Evolutionary conservation across 352 stramenopile species (phyloP).

Genomic region (Vaucheria bursata): DNA sequence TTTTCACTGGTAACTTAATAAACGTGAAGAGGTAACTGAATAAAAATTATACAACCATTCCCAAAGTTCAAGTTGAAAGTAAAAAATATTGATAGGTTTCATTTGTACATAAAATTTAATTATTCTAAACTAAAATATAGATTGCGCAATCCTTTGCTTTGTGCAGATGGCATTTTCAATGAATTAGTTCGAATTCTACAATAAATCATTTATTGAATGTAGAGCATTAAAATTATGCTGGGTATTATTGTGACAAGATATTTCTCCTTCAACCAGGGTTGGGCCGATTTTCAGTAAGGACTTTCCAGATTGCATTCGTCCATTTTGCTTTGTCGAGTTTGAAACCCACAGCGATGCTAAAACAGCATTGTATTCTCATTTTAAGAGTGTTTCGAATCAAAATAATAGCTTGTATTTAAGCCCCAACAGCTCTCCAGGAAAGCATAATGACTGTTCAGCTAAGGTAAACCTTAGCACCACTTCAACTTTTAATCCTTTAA

Average conservation of each 20-base stretch:
- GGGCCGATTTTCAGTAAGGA: no score
- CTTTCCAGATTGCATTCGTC: no score
- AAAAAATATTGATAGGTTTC: background rate
- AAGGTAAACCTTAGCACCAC: no score
- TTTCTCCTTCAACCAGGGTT: no score
- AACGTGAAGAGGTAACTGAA: background rate
- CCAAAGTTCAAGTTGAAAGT: no score
- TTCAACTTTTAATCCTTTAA: no score
- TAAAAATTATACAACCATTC: background rate
- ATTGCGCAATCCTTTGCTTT: background rate
- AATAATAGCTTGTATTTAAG: no score
- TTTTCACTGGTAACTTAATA: background rate
- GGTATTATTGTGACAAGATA: conserved; percentile 28
- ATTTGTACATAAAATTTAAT: background rate
- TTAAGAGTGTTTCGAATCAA: background rate
- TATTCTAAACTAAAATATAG: background rate
- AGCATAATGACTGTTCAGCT: no score
- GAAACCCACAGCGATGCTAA: conserved; percentile 15
- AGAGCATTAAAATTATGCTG: conserved; percentile 32
- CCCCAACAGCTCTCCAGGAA: no score
- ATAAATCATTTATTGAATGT: conserved; percentile 5
- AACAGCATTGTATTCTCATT: background rate
- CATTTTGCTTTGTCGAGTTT: conserved; percentile 47
- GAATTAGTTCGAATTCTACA: background rate
- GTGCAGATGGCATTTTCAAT: background rate